Evolutionary conservation across 192 early-diverging fungal genomes (phyloP), one percentile per base, ranked within the genome.

Genomic region (Tieghemiomyces parasiticus): DNA sequence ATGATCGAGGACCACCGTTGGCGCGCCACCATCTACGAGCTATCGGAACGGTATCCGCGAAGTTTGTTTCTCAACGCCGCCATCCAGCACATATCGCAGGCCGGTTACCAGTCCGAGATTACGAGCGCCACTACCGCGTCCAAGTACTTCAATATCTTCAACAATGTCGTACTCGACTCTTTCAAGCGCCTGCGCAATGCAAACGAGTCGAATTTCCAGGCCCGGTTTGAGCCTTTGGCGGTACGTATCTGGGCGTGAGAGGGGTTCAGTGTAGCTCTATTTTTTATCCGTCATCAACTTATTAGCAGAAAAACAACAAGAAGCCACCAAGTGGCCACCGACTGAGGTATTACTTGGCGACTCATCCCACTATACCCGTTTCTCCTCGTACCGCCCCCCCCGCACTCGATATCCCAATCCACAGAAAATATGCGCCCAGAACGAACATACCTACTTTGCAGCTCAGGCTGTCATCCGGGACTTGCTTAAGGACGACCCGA

Each of bases 21-120:
- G 83, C 76, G 86, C 66, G 73, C 69, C 28, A 69, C 75, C 16
- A 78, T 86, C 22, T 88, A 88, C 58, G 76, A 77, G 22, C 65
- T 88, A 3, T 77, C 81, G 44, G 82, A 83, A 35, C 67, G 69
- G 30, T 63, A 88, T 54, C 77, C 81, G 16, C 70, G 70, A n/a
- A 79, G 83, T 58, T 56, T 61, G 6, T 79, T 88, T 62, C 55
- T 88, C 4, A 80, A 79, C 46, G 74, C 74, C 46, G 76, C 78
- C 13, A 79, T 85, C 47, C 83, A 80, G 78, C 65, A 59, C 56
- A 82, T 86, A 58, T 73, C 82, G 16, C 79, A 85, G 61, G 62
- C 73, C 28, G 84, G 83, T 25, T 74, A 81, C 60, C 71, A 79
- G 65, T 65, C 73, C 8, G 86, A 88, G 62, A 78, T 86, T 62